A percentile compares a stretch with the other conserved stretches of the same genome.
These are phyloP conservation scores for Alternaria infectoria DNA, from an alignment of 2,329 filamentous ascomycete species.

Conservation along the genomic window DNA sequence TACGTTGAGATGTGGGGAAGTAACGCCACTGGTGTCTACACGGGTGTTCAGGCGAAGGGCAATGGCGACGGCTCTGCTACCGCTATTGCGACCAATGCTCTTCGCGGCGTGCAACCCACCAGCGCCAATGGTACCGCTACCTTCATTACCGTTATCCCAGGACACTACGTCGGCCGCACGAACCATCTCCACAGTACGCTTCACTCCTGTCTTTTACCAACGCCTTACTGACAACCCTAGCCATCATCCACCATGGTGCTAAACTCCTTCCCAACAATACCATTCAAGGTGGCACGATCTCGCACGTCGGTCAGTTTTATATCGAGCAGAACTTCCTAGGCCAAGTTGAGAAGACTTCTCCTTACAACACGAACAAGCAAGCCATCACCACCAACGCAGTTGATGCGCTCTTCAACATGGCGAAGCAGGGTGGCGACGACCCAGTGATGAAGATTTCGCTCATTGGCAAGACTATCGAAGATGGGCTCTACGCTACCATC, in stretches of 20 bases:
- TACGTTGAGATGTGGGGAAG: conserved; percentile 60
- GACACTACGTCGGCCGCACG: conserved; percentile 46
- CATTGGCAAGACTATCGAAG: conserved; percentile 54
- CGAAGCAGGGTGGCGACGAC: conserved; percentile 56
- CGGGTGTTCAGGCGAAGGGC: conserved; percentile 51
- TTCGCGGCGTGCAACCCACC: conserved; percentile 57
- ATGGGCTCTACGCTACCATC: conserved; percentile 40
- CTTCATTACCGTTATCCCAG: conserved; percentile 58
- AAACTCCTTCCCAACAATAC: conserved; percentile 58
- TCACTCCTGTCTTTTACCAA: neutral
- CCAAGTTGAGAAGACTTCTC: conserved; percentile 56
- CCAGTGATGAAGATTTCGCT: conserved; percentile 65
- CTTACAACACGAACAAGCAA: conserved; percentile 54
- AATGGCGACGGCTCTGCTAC: conserved; percentile 40
- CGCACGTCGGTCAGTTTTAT: conserved; percentile 70
- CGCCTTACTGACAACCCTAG: conserved; percentile 15
- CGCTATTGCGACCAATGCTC: conserved; percentile 46
- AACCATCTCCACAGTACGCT: conserved; percentile 43
- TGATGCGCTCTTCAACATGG: conserved; percentile 58
- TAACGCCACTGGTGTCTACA: conserved; percentile 53
- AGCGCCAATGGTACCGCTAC: conserved; percentile 56
- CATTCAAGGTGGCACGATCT: conserved; percentile 57
- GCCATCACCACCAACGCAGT: conserved; percentile 58
- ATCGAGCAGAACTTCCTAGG: conserved; percentile 66
- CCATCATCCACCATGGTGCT: conserved; percentile 47